phyloP scores from a whole-genome alignment of 83 land plant genomes.

The Picea abies region DNA sequence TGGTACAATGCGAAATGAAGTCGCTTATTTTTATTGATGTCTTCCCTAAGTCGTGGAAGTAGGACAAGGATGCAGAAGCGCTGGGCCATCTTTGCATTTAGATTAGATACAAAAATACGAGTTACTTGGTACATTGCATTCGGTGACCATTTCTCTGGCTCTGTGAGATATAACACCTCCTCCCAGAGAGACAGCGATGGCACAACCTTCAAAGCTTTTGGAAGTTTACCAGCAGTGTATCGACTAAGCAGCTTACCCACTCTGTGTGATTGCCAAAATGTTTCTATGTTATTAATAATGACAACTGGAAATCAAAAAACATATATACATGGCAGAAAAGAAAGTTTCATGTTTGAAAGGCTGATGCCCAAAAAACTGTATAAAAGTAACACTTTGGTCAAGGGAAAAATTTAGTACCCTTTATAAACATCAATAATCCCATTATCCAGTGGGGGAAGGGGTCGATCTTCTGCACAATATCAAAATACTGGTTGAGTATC shows the following conservation, averaged over 20 bases:
- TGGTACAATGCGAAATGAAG: constrained; percentile 91
- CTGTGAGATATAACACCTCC: constrained; percentile 83
- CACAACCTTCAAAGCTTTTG: constrained; percentile 86
- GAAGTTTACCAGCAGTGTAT: constrained; percentile 88
- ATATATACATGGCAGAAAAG: too few relatives aligned
- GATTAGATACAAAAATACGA: constrained; percentile 89
- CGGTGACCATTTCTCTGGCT: constrained; percentile 97
- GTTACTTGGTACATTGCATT: constrained; percentile 95
- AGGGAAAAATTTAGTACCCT: constrained; percentile 49
- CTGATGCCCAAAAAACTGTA: not conserved
- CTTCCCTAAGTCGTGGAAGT: constrained; percentile 88
- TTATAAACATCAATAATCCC: constrained; percentile 75
- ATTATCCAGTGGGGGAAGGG: constrained; percentile 73
- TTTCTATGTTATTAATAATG: not conserved
- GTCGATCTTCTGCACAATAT: constrained; percentile 40
- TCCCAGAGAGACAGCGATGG: constrained; percentile 84
- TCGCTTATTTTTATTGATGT: constrained; percentile 76
- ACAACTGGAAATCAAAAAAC: not conserved
- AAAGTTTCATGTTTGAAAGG: not conserved
- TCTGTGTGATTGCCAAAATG: constrained; percentile 37
- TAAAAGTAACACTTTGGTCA: not conserved
- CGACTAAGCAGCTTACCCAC: constrained; percentile 80
- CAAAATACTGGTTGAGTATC: constrained; percentile 4
- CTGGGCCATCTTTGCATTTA: constrained; percentile 82
- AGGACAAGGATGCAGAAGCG: constrained; percentile 85